Evolutionary conservation across 345 rosid genomes (phyloP).

Genomic region (Balakata baccata): DNA sequence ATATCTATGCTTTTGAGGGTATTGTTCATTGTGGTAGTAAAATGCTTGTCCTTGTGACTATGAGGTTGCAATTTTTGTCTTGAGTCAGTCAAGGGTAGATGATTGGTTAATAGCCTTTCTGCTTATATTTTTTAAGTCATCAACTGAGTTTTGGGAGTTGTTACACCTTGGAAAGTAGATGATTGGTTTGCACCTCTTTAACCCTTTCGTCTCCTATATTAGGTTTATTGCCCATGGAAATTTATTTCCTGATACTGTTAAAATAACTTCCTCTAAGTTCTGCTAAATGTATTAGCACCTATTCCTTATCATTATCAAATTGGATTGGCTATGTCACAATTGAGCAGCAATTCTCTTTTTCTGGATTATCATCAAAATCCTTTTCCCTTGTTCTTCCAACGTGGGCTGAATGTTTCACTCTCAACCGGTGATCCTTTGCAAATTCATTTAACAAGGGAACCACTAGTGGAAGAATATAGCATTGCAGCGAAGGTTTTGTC

Average conservation of each 20-base stretch:
- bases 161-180: neutral
- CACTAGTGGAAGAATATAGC: conserved; percentile 56
- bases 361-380: conserved; percentile 52
- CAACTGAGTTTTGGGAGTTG: too few species aligned
- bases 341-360: conserved; percentile 57
- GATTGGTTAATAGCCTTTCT: too few species aligned
- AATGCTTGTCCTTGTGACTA: neutral
- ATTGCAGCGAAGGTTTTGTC: conserved; percentile 49
- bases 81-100: neutral
- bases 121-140: too few species aligned
- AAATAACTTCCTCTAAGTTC: too few species aligned
- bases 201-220: neutral
- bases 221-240: neutral
- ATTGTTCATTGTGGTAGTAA: neutral
- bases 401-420: conserved; percentile 52
- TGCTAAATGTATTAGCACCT: neutral
- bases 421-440: conserved; percentile 55
- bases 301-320: conserved; percentile 22
- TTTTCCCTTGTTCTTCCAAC: conserved; percentile 46
- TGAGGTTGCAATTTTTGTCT: neutral
- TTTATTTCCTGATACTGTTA: too few species aligned
- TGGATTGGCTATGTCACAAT: conserved; percentile 54
- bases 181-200: neutral
- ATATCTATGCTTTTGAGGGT: neutral
- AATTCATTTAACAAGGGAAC: conserved; percentile 55